Conservation (phyloP, 768 basidiomycete species). For the Auricularia auricula-judae region DNA sequence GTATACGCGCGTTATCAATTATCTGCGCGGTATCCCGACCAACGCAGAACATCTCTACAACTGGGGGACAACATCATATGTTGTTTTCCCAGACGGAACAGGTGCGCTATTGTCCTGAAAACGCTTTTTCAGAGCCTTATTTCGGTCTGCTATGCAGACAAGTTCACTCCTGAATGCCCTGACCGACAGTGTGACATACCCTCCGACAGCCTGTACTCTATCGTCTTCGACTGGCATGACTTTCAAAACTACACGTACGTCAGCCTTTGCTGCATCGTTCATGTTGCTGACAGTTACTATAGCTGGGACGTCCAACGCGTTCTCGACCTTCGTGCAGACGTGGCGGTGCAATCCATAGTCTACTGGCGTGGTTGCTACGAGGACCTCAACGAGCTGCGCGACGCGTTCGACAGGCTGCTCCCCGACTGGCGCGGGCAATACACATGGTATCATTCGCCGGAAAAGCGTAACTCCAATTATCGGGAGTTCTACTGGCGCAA, state of each 20-base stretch:
- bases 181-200: neutral
- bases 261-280: neutral
- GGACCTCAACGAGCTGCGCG: neutral
- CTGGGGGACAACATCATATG: neutral
- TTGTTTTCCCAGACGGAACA: neutral
- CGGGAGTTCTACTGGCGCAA: slow-evolving; percentile 2
- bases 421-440: neutral
- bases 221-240: neutral
- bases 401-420: neutral
- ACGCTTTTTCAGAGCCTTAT: neutral
- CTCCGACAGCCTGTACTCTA: neutral
- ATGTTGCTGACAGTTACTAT: neutral
- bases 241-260: neutral
- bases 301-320: neutral
- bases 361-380: slow-evolving; percentile 1
- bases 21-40: neutral
- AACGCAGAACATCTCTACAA: neutral
- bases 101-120: neutral
- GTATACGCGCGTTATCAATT: neutral
- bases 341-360: neutral
- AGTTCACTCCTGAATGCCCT: neutral
- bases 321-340: neutral
- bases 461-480: neutral
- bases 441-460: neutral
- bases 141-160: neutral